phyloP scores from a whole-genome alignment of 2,329 filamentous ascomycete genomes.

The Trichophyton rubrum region DNA sequence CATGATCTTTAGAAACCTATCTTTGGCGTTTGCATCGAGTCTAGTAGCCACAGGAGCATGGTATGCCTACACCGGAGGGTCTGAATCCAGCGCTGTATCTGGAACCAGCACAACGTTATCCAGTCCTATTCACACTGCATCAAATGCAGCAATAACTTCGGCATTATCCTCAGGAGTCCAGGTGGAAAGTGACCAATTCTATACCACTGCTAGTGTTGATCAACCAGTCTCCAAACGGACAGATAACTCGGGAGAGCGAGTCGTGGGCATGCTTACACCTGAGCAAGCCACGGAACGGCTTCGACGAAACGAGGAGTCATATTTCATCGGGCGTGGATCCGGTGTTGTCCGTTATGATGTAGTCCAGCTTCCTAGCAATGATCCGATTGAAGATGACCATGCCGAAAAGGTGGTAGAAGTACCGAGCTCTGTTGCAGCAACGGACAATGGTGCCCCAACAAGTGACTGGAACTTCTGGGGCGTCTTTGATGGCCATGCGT shows the following conservation, averaged over 20 bases:
- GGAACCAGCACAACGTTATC: slow-evolving; percentile 11
- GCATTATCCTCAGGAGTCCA: slow-evolving; percentile 54
- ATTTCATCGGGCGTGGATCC: slow-evolving; percentile 73
- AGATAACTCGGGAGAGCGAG: slow-evolving; percentile 68
- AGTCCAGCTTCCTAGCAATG: slow-evolving; percentile 88
- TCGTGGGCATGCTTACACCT: slow-evolving; percentile 91
- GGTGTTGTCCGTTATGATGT: slow-evolving; percentile 92
- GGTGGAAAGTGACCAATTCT: slow-evolving; percentile 80
- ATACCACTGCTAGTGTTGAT: slow-evolving; percentile 73
- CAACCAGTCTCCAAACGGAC: slow-evolving; percentile 79
- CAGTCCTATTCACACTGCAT: slow-evolving; percentile 9
- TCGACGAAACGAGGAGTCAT: slow-evolving; percentile 81
- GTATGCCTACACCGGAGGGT: slow-evolving; percentile 35
- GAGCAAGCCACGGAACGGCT: slow-evolving; percentile 88
- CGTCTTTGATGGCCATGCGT: slow-evolving; percentile 95
- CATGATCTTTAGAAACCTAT: slow-evolving; percentile 39
- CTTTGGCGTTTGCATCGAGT: slow-evolving; percentile 36
- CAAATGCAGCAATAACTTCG: slow-evolving; percentile 28
- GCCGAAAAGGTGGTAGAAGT: slow-evolving; percentile 96
- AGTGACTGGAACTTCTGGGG: slow-evolving; percentile 99
- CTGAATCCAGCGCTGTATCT: slow-evolving; percentile 6
- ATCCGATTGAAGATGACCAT: slow-evolving; percentile 96
- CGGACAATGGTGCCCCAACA: slow-evolving; percentile 43
- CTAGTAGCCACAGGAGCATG: slow-evolving; percentile 38
- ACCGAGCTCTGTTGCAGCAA: slow-evolving; percentile 47